Percentiles rank a stretch among this genome's conserved stretches.
phyloP scores from a whole-genome alignment of 2,329 filamentous ascomycete species.

The Aspergillus vadensis region DNA sequence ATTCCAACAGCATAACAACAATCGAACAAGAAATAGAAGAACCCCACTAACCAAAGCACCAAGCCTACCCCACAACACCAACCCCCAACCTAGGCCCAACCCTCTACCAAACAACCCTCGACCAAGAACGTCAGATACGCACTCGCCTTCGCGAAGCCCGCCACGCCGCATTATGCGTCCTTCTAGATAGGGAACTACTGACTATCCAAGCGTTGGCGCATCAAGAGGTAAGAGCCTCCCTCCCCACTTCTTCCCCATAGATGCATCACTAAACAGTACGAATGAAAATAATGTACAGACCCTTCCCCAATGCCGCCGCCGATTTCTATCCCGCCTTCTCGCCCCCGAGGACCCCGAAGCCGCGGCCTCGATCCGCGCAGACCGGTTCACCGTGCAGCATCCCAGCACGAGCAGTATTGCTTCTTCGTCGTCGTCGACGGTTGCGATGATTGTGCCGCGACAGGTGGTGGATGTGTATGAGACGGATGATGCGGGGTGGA shows the following conservation, averaged over 20 bases:
- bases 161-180: slow-evolving; percentile 41
- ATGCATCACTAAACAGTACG: no score
- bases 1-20: background rate
- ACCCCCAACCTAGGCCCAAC: background rate
- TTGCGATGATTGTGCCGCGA: slow-evolving; percentile 18
- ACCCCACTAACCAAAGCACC: background rate
- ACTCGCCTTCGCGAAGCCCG: slow-evolving; percentile 36
- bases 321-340: slow-evolving; percentile 40
- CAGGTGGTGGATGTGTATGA: slow-evolving; percentile 26
- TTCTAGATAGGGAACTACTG: slow-evolving; percentile 43
- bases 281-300: slow-evolving; percentile 27
- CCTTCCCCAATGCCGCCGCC: slow-evolving; percentile 42
- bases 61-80: background rate
- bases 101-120: slow-evolving; percentile 18
- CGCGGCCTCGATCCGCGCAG: slow-evolving; percentile 32
- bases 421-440: slow-evolving; percentile 9
- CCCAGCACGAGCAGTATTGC: background rate
- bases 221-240: slow-evolving; percentile 33
- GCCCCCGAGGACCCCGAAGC: slow-evolving; percentile 29
- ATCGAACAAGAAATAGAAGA: no score
- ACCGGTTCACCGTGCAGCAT: slow-evolving; percentile 30
- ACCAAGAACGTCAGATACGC: slow-evolving; percentile 26
- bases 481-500: slow-evolving; percentile 27
- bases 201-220: slow-evolving; percentile 43
- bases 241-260: background rate